Conservation (phyloP, 192 early-diverging fungal species). For the Coemansia sp. region DNA sequence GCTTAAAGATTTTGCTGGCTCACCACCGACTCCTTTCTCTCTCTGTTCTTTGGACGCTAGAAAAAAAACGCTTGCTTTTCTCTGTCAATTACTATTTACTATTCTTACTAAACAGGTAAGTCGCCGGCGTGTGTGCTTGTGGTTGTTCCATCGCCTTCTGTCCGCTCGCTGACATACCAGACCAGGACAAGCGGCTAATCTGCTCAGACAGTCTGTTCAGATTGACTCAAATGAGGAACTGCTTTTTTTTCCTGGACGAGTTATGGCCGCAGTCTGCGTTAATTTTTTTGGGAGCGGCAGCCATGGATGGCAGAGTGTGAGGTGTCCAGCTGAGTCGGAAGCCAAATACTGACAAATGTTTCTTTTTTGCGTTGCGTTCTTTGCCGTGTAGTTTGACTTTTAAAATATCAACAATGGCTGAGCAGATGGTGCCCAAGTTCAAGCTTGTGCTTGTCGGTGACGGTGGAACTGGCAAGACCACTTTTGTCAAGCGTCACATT, state of each 20-base stretch:
- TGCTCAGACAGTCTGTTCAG: not conserved
- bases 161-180: not conserved
- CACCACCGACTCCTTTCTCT: not conserved
- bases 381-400: conserved; percentile 29
- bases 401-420: conserved; percentile 31
- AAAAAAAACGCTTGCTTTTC: not conserved
- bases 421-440: conserved; percentile 41
- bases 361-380: not conserved
- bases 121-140: not conserved
- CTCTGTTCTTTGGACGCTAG: conserved; percentile 9
- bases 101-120: conserved; percentile 7
- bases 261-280: not conserved
- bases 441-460: conserved; percentile 84
- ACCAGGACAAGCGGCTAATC: not conserved
- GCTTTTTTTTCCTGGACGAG: not conserved
- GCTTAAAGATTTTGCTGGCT: conserved; percentile 4
- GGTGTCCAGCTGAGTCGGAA: not conserved
- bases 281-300: not conserved
- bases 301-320: not conserved
- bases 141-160: not conserved
- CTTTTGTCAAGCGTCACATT: conserved; percentile 99
- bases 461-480: conserved; percentile 99
- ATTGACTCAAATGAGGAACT: not conserved
- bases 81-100: conserved; percentile 9
- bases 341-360: not conserved